A percentile compares a stretch with the other conserved stretches of the same genome.
phyloP scores from a whole-genome alignment of 495 filamentous ascomycete species.

The Hypoxylon fragiforme region DNA sequence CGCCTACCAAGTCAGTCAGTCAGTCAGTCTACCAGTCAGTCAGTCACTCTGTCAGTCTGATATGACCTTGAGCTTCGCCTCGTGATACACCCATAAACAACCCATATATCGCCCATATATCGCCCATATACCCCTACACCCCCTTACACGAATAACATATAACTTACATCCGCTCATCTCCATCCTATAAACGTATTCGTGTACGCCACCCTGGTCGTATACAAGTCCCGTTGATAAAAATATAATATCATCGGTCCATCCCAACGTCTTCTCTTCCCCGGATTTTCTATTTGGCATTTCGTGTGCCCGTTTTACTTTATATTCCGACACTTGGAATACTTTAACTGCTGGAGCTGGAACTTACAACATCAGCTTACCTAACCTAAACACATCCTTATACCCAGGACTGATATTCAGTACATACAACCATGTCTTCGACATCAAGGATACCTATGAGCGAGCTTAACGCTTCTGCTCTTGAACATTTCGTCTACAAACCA shows the following conservation, averaged over 20 bases:
- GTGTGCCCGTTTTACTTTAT: slow-evolving; percentile 8
- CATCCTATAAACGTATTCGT: not conserved
- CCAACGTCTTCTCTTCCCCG: slow-evolving; percentile 18
- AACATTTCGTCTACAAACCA: slow-evolving; percentile 81
- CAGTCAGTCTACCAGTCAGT: not conserved
- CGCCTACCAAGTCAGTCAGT: slow-evolving; percentile 22
- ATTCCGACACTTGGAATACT: slow-evolving; percentile 17
- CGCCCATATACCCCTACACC: slow-evolving; percentile 17
- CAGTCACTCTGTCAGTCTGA: slow-evolving; percentile 32
- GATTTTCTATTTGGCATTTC: slow-evolving; percentile 24
- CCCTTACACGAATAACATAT: not conserved
- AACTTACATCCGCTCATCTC: no score
- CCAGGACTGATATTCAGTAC: no score
- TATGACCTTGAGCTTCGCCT: slow-evolving; percentile 37
- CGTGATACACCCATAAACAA: slow-evolving; percentile 38
- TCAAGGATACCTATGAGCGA: slow-evolving; percentile 44
- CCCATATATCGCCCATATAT: slow-evolving; percentile 21
- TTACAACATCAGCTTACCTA: slow-evolving; percentile 4
- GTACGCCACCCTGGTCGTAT: slow-evolving; percentile 13
- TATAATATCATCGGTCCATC: slow-evolving; percentile 25
- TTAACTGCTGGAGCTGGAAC: not conserved
- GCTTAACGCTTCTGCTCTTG: slow-evolving; percentile 80
- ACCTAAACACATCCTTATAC: slow-evolving; percentile 9
- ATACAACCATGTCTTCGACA: slow-evolving; percentile 45
- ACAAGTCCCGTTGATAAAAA: slow-evolving; percentile 7